A percentile compares a stretch with the other conserved stretches of the same genome.
Conservation (phyloP, 2,329 filamentous ascomycete species). For the Blumeria graminis region DNA sequence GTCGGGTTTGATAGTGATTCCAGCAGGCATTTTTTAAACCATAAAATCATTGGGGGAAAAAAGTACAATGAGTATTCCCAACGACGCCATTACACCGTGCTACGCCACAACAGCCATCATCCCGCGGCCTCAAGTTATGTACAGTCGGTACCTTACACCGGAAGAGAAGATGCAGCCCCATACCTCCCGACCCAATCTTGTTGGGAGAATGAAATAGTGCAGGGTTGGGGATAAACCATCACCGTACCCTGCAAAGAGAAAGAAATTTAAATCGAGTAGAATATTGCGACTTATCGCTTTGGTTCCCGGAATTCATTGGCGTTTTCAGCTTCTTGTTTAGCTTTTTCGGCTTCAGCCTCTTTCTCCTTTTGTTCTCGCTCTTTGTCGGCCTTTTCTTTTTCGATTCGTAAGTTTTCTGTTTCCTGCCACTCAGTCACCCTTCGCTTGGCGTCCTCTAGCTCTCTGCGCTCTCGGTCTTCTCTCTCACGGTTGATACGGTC, state of each 20-base stretch:
- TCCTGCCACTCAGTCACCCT: constrained; percentile 1
- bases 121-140: neutral
- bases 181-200: neutral
- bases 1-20: too few species aligned
- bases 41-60: too few species aligned
- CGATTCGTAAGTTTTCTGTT: neutral
- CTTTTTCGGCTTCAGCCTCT: neutral
- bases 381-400: neutral
- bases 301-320: neutral
- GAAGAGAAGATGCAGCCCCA: neutral
- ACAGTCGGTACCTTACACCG: neutral
- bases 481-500: neutral
- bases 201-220: too few species aligned
- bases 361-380: neutral
- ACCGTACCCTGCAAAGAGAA: neutral
- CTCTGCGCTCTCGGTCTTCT: neutral
- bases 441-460: neutral
- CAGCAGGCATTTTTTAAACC: too few species aligned
- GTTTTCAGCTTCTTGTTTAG: neutral
- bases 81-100: neutral
- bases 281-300: neutral
- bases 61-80: neutral
- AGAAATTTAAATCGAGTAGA: neutral
- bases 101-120: neutral
- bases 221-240: too few species aligned